Evolutionary conservation across 1,139 yeast genomes (phyloP).

Genomic region (Lodderomyces metapsilosis): DNA sequence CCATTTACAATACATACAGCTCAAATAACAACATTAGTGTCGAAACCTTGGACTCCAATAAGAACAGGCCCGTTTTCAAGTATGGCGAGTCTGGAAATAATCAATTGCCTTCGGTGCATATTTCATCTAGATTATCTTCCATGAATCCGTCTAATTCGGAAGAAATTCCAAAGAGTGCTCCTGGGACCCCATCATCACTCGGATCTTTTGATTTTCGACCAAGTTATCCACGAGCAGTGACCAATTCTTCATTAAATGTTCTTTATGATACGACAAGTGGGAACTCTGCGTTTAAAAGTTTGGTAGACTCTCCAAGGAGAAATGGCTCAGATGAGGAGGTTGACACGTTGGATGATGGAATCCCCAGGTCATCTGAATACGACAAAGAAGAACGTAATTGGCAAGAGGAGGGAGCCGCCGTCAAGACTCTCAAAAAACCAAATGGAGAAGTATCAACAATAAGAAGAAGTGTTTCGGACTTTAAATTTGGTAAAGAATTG

Average conservation of each 20-base stretch:
- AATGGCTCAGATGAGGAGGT: slow-evolving; percentile 5
- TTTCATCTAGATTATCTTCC: slow-evolving; percentile 33
- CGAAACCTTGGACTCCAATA: slow-evolving; percentile 33
- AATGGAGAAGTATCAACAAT: slow-evolving; percentile 23
- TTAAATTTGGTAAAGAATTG: slow-evolving; percentile 77
- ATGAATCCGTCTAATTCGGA: slow-evolving; percentile 19
- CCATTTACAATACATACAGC: slow-evolving; percentile 32
- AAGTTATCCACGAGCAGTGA: slow-evolving; percentile 21
- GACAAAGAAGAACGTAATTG: slow-evolving; percentile 24
- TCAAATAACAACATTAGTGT: slow-evolving; percentile 17
- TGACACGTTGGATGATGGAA: not conserved
- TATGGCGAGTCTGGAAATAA: slow-evolving; percentile 8
- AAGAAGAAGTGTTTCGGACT: slow-evolving; percentile 75
- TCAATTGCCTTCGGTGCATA: slow-evolving; percentile 21
- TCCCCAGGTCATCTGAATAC: slow-evolving; percentile 1
- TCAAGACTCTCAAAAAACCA: slow-evolving; percentile 20
- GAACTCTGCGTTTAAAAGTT: slow-evolving; percentile 14
- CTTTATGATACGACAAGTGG: slow-evolving; percentile 31
- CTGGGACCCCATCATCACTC: slow-evolving; percentile 28
- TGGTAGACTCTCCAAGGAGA: slow-evolving; percentile 4
- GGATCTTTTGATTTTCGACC: slow-evolving; percentile 29
- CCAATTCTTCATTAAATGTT: slow-evolving; percentile 41
- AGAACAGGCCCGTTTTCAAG: slow-evolving; percentile 9
- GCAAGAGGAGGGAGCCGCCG: slow-evolving; percentile 42
- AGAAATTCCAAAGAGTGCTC: slow-evolving; percentile 24